phyloP scores from a whole-genome alignment of 805 yeast genomes.

The Ogataea naganishii region DNA sequence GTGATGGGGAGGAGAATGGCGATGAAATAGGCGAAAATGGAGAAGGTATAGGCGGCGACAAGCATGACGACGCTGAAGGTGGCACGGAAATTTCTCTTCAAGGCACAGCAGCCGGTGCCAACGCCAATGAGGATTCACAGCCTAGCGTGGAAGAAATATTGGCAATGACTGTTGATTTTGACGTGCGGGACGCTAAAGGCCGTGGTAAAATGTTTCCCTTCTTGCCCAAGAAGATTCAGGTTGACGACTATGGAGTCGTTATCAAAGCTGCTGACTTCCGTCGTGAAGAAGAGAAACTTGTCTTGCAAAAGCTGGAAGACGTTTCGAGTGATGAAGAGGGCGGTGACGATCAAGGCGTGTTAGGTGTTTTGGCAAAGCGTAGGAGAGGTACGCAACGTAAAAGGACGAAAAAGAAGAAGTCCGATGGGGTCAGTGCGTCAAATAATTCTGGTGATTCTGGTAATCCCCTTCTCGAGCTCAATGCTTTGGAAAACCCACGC shows the following conservation, averaged over 20 bases:
- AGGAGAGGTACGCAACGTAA: too few species aligned
- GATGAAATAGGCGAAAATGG: slow-evolving; percentile 11
- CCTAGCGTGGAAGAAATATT: slow-evolving; percentile 29
- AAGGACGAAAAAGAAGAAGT: slow-evolving; percentile 17
- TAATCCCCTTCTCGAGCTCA: slow-evolving; percentile 25
- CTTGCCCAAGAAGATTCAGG: slow-evolving; percentile 44
- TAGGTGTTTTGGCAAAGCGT: too few species aligned
- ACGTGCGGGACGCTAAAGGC: slow-evolving; percentile 41
- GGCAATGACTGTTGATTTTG: slow-evolving; percentile 43
- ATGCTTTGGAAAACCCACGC: slow-evolving; percentile 44
- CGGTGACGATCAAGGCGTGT: slow-evolving; percentile 11
- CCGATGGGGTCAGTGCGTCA: slow-evolving; percentile 9
- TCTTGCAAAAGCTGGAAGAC: slow-evolving; percentile 14
- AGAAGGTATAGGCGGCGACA: slow-evolving; percentile 9
- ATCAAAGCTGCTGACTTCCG: slow-evolving; percentile 59
- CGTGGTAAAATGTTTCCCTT: slow-evolving; percentile 72
- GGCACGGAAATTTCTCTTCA: slow-evolving; percentile 10
- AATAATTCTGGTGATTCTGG: too few species aligned
- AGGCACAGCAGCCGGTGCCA: not conserved
- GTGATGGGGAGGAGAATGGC: slow-evolving; percentile 10
- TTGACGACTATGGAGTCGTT: slow-evolving; percentile 84
- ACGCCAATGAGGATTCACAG: slow-evolving; percentile 10
- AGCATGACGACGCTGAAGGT: slow-evolving; percentile 13
- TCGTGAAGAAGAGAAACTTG: slow-evolving; percentile 38
- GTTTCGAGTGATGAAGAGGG: slow-evolving; percentile 15